A percentile compares a stretch with the other conserved stretches of the same genome.
These are phyloP conservation scores for Blepharisma stoltei DNA, from an alignment of 73 alveolate species.

Conservation along the genomic window DNA sequence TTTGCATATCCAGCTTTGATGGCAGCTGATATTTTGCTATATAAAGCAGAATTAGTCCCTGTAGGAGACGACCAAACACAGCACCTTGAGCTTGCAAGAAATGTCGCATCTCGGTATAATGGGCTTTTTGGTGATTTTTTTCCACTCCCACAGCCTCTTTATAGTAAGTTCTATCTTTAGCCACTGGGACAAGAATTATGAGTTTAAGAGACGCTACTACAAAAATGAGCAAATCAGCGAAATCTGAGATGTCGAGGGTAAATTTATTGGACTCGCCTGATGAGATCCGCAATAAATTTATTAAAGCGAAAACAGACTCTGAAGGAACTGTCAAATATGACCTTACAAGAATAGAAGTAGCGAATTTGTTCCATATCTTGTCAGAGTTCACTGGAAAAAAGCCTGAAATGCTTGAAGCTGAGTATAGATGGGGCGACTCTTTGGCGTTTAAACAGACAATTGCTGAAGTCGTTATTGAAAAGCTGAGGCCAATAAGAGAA, in stretches of 20 bases:
- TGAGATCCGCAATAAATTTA: constrained; percentile 48
- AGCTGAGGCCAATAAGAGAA: constrained; percentile 70
- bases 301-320: constrained; percentile 81
- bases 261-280: constrained; percentile 77
- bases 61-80: constrained; percentile 87
- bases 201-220: constrained; percentile 67
- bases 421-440: constrained; percentile 53
- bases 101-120: constrained; percentile 67
- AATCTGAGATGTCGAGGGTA: constrained; percentile 52
- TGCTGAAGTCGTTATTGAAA: constrained; percentile 45
- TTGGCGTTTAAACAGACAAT: constrained; percentile 60
- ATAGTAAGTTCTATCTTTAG: neutral
- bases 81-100: constrained; percentile 82
- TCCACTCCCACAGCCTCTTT: constrained; percentile 4
- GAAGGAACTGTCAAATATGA: constrained; percentile 42
- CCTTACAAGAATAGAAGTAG: constrained; percentile 59
- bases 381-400: constrained; percentile 51
- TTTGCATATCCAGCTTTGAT: constrained; percentile 78
- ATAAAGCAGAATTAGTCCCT: constrained; percentile 63
- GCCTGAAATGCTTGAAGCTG: constrained; percentile 34
- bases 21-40: constrained; percentile 89
- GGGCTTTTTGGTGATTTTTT: constrained; percentile 36
- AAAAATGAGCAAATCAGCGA: constrained; percentile 83
- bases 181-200: constrained; percentile 65
- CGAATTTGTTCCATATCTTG: constrained; percentile 65